phyloP scores from a whole-genome alignment of 2,329 filamentous ascomycete genomes.

The Cercospora janseana region DNA sequence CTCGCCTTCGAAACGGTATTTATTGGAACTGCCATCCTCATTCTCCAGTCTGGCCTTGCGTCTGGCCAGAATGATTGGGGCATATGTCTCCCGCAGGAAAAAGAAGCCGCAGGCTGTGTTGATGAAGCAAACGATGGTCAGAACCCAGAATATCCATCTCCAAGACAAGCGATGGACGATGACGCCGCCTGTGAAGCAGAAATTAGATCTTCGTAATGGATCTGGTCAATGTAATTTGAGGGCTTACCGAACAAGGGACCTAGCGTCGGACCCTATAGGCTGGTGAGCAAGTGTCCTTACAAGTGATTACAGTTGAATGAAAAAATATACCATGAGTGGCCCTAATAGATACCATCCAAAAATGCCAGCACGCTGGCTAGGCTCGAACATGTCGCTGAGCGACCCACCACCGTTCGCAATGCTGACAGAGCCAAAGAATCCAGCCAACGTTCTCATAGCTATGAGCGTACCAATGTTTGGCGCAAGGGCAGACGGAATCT shows the following conservation, averaged over 20 bases:
- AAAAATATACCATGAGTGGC: slow-evolving; percentile 45
- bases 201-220: background rate
- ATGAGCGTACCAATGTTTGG: slow-evolving; percentile 50
- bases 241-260: slow-evolving; percentile 44
- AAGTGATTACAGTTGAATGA: too few relatives aligned
- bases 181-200: slow-evolving; percentile 33
- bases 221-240: too few relatives aligned
- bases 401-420: slow-evolving; percentile 54
- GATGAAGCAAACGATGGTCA: slow-evolving; percentile 44
- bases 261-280: slow-evolving; percentile 41
- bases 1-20: slow-evolving; percentile 46
- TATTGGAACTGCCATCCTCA: slow-evolving; percentile 38
- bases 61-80: slow-evolving; percentile 42
- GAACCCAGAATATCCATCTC: slow-evolving; percentile 52
- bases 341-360: slow-evolving; percentile 49
- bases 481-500: slow-evolving; percentile 49
- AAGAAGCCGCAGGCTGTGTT: slow-evolving; percentile 46
- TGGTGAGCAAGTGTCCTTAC: too few relatives aligned
- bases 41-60: slow-evolving; percentile 40
- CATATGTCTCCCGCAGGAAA: slow-evolving; percentile 47
- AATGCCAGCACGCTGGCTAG: slow-evolving; percentile 46
- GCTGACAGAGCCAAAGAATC: slow-evolving; percentile 52
- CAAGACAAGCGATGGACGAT: slow-evolving; percentile 48
- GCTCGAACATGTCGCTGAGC: slow-evolving; percentile 53
- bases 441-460: slow-evolving; percentile 46